phyloP scores from a whole-genome alignment of 768 basidiomycete genomes.

The Paxillus ammoniavirescens region DNA sequence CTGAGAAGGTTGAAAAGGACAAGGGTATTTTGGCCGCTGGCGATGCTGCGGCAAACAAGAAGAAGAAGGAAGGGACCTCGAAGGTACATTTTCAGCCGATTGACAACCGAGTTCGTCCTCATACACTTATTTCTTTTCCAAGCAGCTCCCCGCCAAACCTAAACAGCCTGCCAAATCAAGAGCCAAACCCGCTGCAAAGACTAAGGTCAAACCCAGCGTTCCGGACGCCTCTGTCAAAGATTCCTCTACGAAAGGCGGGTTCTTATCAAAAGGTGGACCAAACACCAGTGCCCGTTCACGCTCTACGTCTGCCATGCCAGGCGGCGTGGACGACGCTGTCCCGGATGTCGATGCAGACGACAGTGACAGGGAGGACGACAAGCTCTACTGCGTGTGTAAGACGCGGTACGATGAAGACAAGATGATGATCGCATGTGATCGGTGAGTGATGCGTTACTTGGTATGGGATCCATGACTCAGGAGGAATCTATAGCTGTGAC shows the following conservation, averaged over 20 bases:
- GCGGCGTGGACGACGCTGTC: slow-evolving; percentile 37
- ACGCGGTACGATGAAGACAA: slow-evolving; percentile 84
- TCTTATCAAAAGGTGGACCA: slow-evolving; percentile 18
- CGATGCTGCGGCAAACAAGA: slow-evolving; percentile 33
- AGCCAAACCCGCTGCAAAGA: slow-evolving; percentile 29
- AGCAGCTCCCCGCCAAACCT: slow-evolving; percentile 23
- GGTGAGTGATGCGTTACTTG: slow-evolving; percentile 44
- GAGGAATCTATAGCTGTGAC: slow-evolving; percentile 62
- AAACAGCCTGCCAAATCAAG: slow-evolving; percentile 33
- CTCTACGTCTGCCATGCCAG: slow-evolving; percentile 69
- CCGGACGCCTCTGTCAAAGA: slow-evolving; percentile 11
- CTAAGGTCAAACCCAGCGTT: slow-evolving; percentile 19
- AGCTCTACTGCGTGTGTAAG: slow-evolving; percentile 87
- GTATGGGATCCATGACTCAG: neutral
- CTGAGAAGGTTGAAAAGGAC: slow-evolving; percentile 20
- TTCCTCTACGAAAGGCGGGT: slow-evolving; percentile 10
- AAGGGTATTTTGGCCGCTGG: slow-evolving; percentile 6
- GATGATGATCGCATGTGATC: slow-evolving; percentile 93
- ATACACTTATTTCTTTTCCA: neutral
- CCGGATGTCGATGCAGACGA: slow-evolving; percentile 52
- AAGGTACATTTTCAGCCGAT: slow-evolving; percentile 16
- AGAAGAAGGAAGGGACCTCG: slow-evolving; percentile 25
- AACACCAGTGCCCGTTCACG: slow-evolving; percentile 52
- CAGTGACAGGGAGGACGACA: slow-evolving; percentile 41
- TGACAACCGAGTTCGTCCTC: neutral